Evolutionary conservation across 106 monocot species (phyloP).

Genomic region (Gastrodia elata): DNA sequence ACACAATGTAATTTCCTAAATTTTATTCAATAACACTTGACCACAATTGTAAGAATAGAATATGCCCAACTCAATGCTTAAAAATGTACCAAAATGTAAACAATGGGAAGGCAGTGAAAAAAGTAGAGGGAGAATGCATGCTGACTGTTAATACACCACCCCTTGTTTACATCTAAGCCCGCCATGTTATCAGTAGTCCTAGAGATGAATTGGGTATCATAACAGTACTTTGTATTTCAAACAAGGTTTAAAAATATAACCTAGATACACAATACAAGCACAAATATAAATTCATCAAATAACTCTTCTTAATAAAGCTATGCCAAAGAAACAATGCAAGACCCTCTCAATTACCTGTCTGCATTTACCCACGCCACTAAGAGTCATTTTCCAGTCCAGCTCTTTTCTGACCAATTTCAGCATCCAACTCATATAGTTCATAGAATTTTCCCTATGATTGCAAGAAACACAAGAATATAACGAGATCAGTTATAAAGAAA

Average conservation of each 20-base stretch:
- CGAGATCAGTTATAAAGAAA: neutral
- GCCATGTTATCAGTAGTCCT: too few relatives aligned
- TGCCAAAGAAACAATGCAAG: neutral
- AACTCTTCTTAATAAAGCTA: neutral
- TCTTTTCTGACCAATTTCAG: constrained; percentile 96
- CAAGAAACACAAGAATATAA: neutral
- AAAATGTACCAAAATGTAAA: neutral
- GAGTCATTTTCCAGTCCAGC: constrained; percentile 97
- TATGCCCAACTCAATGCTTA: too few relatives aligned
- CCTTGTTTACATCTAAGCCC: too few relatives aligned
- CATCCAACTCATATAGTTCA: constrained; percentile 93
- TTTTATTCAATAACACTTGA: too few relatives aligned
- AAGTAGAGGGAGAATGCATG: neutral
- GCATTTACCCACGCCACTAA: constrained; percentile 94
- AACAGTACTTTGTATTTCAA: neutral
- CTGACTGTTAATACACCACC: too few relatives aligned
- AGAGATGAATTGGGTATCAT: neutral
- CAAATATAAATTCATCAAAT: neutral
- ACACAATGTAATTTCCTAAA: too few relatives aligned
- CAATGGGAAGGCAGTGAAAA: neutral
- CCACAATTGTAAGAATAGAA: too few relatives aligned
- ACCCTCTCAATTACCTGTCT: constrained; percentile 55
- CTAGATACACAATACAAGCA: neutral
- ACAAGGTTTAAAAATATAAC: constrained; percentile 1
- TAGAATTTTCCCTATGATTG: constrained; percentile 81